These are phyloP conservation scores for Fusarium pseudoanthophilum DNA, from an alignment of 2,329 filamentous ascomycete genomes.

Conservation along the genomic window DNA sequence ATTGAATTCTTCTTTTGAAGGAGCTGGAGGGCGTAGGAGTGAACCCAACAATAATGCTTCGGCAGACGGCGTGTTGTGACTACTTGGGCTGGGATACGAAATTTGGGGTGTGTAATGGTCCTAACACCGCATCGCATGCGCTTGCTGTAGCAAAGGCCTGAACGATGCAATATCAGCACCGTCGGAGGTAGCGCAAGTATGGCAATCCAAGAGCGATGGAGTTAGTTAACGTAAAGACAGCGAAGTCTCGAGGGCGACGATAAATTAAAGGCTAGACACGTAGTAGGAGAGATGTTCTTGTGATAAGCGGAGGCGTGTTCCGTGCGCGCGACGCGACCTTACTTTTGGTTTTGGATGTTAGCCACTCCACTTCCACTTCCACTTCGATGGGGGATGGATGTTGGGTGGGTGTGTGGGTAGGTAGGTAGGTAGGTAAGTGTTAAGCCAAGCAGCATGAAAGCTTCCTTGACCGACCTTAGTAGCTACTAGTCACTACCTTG, in stretches of 20 bases:
- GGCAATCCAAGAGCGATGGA: slow-evolving; percentile 2
- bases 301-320: slow-evolving; percentile 42
- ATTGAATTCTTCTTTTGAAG: not conserved
- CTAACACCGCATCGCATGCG: slow-evolving; percentile 41
- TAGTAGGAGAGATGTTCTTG: slow-evolving; percentile 34
- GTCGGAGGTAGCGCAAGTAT: slow-evolving; percentile 7
- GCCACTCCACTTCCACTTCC: slow-evolving; percentile 24
- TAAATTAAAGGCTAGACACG: slow-evolving; percentile 18
- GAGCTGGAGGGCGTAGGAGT: not conserved
- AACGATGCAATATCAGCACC: not conserved
- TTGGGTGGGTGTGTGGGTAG: not conserved
- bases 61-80: slow-evolving; percentile 5
- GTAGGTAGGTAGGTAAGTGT: not conserved
- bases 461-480: not conserved
- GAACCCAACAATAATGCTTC: not conserved
- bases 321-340: slow-evolving; percentile 44
- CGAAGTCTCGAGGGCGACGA: slow-evolving; percentile 17
- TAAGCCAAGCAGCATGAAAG: not conserved
- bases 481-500: not conserved
- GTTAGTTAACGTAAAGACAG: slow-evolving; percentile 19
- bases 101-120: slow-evolving; percentile 34
- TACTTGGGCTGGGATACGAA: slow-evolving; percentile 30
- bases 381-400: not conserved
- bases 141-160: slow-evolving; percentile 7
- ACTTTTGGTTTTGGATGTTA: slow-evolving; percentile 18